These are phyloP conservation scores for Coemansia sp. DNA, from an alignment of 192 early-diverging fungal genomes.

Conservation along the genomic window DNA sequence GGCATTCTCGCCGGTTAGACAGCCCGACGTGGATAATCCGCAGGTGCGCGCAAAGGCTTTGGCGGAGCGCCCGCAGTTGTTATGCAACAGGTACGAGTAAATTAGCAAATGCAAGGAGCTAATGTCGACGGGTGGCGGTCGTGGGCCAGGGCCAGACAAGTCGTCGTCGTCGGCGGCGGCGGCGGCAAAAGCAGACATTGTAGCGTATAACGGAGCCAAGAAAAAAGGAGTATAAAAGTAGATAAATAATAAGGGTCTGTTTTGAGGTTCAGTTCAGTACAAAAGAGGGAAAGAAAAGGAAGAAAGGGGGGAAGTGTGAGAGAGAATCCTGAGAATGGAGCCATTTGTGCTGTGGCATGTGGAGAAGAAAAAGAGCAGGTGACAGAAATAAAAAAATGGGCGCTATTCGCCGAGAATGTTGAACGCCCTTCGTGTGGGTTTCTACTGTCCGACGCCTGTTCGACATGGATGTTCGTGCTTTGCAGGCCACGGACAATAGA, in stretches of 20 bases:
- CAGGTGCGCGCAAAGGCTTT: conserved; percentile 48
- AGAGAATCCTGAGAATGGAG: background rate
- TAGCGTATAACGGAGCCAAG: background rate
- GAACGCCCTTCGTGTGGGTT: background rate
- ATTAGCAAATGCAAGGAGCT: conserved; percentile 44
- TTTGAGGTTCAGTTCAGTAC: background rate
- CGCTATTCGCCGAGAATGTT: background rate
- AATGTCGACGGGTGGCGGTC: conserved; percentile 20
- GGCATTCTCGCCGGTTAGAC: conserved; percentile 11
- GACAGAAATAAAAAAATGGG: background rate
- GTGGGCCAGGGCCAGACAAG: conserved; percentile 1
- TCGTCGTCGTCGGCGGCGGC: background rate
- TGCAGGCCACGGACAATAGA: too few species aligned
- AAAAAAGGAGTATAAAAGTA: background rate
- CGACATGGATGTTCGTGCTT: too few species aligned
- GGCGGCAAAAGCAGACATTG: conserved; percentile 5
- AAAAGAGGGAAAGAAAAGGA: conserved; percentile 9
- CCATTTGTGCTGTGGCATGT: background rate
- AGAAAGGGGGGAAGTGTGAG: background rate
- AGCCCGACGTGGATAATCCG: conserved; percentile 32
- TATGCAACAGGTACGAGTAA: conserved; percentile 51
- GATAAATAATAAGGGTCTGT: background rate
- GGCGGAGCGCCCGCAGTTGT: conserved; percentile 47
- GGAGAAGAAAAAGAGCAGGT: conserved; percentile 5
- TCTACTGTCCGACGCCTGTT: background rate